phyloP scores from a whole-genome alignment of 441 rosid species.

The Pelargonium cotyledonis region DNA sequence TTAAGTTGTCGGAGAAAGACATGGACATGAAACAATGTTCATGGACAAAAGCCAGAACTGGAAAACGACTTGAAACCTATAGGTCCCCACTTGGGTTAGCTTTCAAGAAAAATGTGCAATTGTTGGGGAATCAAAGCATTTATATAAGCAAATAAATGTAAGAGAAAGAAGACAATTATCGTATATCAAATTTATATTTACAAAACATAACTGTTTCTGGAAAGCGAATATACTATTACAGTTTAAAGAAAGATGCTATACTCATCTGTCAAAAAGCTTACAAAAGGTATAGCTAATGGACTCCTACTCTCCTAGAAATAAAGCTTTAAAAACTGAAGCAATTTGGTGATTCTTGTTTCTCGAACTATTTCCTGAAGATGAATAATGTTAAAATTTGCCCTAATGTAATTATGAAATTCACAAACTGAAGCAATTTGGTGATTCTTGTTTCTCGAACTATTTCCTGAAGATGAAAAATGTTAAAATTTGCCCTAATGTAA shows the following conservation, averaged over 20 bases:
- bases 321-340: background rate
- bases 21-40: slow-evolving; percentile 48
- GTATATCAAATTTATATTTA: background rate
- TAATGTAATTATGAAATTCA: background rate
- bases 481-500: background rate
- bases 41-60: slow-evolving; percentile 57
- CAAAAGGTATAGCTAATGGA: background rate
- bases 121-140: slow-evolving; percentile 24
- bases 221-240: background rate
- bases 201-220: background rate
- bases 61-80: slow-evolving; percentile 50
- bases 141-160: slow-evolving; percentile 34
- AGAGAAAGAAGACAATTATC: slow-evolving; percentile 5
- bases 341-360: too few relatives aligned
- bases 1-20: slow-evolving; percentile 61
- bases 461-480: background rate
- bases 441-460: background rate
- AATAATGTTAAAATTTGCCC: background rate
- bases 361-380: background rate
- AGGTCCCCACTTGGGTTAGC: slow-evolving; percentile 37
- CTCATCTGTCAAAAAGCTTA: background rate
- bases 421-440: too few relatives aligned
- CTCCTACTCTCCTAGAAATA: background rate
- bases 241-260: background rate
- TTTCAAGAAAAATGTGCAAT: slow-evolving; percentile 27